Evolutionary conservation across 495 filamentous ascomycete genomes (phyloP), one percentile per base, ranked within the genome.

Genomic region (Penicillium coprophilum): DNA sequence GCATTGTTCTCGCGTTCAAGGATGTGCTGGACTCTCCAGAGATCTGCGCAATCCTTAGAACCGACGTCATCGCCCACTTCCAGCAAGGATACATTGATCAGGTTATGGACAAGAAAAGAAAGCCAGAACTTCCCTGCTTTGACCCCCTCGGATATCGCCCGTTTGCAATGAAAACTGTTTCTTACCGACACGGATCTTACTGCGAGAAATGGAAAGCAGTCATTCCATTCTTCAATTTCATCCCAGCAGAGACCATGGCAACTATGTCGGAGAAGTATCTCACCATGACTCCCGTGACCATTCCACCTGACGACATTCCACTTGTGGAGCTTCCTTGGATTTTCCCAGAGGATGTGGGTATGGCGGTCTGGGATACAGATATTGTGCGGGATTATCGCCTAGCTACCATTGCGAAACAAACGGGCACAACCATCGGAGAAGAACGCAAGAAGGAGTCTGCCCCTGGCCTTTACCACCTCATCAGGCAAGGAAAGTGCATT

Each of bases 251-350:
- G 36, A 38, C 68, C 13, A 57, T 76, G n/a, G 46, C 60, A 0
- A n/a, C 65, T 7, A 55, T 71, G 23, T 71, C 73, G 1, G 70
- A 77, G 60, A 75, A 69, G 36, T 78, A 72, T 49, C 60, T 72
- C 41, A 46, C 65, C 0, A 50, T 69, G 6, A 17, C 53, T 4
- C 68, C 72, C 5, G 58, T 58, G 34, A 27, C 21, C 24, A 46
- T 48, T 2, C 52, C 59, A 2, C 50, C 55, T 3, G 31, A 59
- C 10, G 65, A 67, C 23, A 38, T 68, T 3, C 53, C 64, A 6
- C 17, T 32, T 2, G 24, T 52, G 8, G 30, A 60, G 2, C 66
- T 75, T 3, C 69, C 69, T 1, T 74, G 72, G 44, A 41, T 68
- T 19, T 43, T 72, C 27, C 57, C 43, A 24, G 47, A 59, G 20